A percentile compares a stretch with the other conserved stretches of the same genome.
phyloP scores from a whole-genome alignment of 2,329 filamentous ascomycete genomes.

The Diatrype stigma region DNA sequence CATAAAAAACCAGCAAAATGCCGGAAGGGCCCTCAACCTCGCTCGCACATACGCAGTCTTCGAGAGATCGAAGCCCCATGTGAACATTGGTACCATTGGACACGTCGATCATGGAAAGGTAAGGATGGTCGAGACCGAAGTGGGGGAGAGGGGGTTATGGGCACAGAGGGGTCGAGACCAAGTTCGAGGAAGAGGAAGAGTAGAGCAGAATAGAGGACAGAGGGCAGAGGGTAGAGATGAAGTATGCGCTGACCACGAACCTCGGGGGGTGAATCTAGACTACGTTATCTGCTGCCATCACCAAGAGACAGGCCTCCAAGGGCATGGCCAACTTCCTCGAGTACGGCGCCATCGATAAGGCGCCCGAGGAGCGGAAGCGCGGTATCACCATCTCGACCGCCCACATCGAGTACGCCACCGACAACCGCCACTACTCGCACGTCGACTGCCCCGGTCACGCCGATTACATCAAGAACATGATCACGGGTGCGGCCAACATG shows the following conservation, averaged over 20 bases:
- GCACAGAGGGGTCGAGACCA: too few species aligned
- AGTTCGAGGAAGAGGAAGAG: too few species aligned
- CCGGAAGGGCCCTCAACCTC: conserved; percentile 61
- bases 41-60: conserved; percentile 66
- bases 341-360: conserved; percentile 98
- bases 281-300: conserved; percentile 96
- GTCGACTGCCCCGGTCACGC: conserved; percentile 99
- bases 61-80: conserved; percentile 91
- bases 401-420: conserved; percentile 97
- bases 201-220: too few species aligned
- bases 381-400: conserved; percentile 99
- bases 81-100: conserved; percentile 99
- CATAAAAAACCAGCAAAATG: conserved; percentile 54
- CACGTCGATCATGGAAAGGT: conserved; percentile 99
- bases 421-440: conserved; percentile 94
- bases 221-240: conserved; percentile 1
- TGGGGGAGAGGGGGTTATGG: too few species aligned
- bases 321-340: conserved; percentile 92
- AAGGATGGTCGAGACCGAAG: too few species aligned
- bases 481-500: conserved; percentile 99
- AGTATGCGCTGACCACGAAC: conserved; percentile 14
- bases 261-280: conserved; percentile 57
- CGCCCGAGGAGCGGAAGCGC: conserved; percentile 98
- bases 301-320: conserved; percentile 95
- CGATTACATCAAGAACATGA: conserved; percentile 99